Evolutionary conservation across 768 basidiomycete species (phyloP).

Genomic region (Goffeauzyma gilvescens): DNA sequence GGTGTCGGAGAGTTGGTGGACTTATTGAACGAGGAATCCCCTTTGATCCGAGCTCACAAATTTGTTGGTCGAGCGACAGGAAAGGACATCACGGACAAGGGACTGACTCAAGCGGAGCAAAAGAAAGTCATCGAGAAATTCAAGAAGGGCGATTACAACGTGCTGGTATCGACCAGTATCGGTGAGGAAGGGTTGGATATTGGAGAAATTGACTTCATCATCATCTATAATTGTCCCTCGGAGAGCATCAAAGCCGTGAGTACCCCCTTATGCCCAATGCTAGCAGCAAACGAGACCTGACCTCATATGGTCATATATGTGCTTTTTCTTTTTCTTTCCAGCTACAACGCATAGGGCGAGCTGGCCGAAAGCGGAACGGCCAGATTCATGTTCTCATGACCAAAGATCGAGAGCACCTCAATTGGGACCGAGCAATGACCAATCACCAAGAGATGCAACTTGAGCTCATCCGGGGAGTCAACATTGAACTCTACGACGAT

Average conservation of each 20-base stretch:
- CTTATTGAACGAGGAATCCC: constrained; percentile 52
- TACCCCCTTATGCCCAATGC: too few species aligned
- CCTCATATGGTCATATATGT: not conserved
- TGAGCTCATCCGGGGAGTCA: constrained; percentile 62
- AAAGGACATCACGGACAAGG: constrained; percentile 61
- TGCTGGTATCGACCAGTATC: constrained; percentile 85
- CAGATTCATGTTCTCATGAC: constrained; percentile 78
- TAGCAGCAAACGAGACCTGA: not conserved
- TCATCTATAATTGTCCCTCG: constrained; percentile 93
- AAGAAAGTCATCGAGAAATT: constrained; percentile 69
- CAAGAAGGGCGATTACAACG: constrained; percentile 69
- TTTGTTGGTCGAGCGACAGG: constrained; percentile 70
- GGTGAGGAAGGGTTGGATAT: constrained; percentile 98
- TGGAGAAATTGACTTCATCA: constrained; percentile 84
- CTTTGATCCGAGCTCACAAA: constrained; percentile 57
- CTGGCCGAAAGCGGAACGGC: constrained; percentile 79
- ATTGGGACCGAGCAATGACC: constrained; percentile 70
- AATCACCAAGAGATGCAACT: constrained; percentile 76
- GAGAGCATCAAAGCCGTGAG: constrained; percentile 87
- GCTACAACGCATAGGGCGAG: constrained; percentile 90
- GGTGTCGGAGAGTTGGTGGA: constrained; percentile 81
- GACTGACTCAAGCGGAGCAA: constrained; percentile 78
- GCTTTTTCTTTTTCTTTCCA: constrained; percentile 26
- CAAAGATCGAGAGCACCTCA: constrained; percentile 72
- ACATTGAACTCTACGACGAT: constrained; percentile 82